Base-by-base conservation (phyloP, 2,329 filamentous ascomycete species). In the Paecilomyces sp. region DNA sequence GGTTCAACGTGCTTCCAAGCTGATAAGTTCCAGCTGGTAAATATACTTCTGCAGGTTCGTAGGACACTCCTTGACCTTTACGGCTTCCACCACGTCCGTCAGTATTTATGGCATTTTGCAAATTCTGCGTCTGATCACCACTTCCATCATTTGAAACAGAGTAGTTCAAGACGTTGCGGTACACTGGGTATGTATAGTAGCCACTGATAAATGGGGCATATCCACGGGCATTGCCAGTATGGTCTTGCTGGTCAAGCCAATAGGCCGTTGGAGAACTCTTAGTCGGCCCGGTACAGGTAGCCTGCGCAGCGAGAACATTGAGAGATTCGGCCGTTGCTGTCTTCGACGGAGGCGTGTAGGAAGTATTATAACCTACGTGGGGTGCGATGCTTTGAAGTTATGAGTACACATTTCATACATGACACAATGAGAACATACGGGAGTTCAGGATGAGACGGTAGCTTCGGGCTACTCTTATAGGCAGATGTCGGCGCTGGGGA, bases 1-100 rank as follows among this genome's bases (percentile, higher is more conserved):
- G 55, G 30, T 72, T 65, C 30, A 74, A 55, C 5, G 64, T 62
- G 9, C 56, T 58, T 13, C 63, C 62, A 50, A 74, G 47, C 13
- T 63, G 60, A 54, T 74, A 73, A 2, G 64, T 69, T 4, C 72
- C 72, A 2, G 64, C 64, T 1, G 71, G 72, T 1, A 74, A 50
- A 55, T 68, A 74, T 3, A 74, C 59, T 52, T 70, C 65, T 2
- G 69, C 70, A 1, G 71, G 70, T 50, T 72, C 58, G 30, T 60
- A 60, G 5, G 62, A 59, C 24, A 58, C 60, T 22, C 62, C 63
- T 18, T 59, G 55, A 12, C 61, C 60, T 34, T 64, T 52, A 9
- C 62, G 63, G 34, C 56, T 62, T 9, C 62, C 62, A 6, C 63
- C 62, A 12, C 61, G 58, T 11, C 62, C 62, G 30, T 65, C 63